Conservation (phyloP, 2,329 filamentous ascomycete species). For the Arthrobotrys sphaeroides region DNA sequence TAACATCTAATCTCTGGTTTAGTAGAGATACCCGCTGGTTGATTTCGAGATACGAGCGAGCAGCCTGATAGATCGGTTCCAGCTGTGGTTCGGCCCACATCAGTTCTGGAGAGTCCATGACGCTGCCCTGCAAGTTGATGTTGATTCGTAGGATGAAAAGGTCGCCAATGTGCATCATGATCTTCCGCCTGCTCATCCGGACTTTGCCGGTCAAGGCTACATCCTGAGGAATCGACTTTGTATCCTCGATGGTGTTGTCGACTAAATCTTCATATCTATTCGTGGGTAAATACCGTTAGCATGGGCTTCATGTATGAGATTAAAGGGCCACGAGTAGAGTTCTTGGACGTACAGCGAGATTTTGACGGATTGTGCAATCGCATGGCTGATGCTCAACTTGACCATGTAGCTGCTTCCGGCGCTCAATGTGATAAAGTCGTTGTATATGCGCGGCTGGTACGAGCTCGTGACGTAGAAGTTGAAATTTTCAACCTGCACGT, state of each 20-base stretch:
- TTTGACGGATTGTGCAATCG: slow-evolving; percentile 93
- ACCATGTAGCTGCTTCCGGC: slow-evolving; percentile 98
- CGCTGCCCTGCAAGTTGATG: slow-evolving; percentile 95
- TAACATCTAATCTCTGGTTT: slow-evolving; percentile 89
- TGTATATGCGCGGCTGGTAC: slow-evolving; percentile 98
- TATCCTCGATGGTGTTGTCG: slow-evolving; percentile 89
- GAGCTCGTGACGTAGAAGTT: slow-evolving; percentile 99
- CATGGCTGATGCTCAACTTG: slow-evolving; percentile 95
- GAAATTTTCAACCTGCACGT: slow-evolving; percentile 95
- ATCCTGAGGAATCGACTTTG: slow-evolving; percentile 90
- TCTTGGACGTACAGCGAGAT: slow-evolving; percentile 29
- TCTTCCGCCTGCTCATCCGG: slow-evolving; percentile 83
- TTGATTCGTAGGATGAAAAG: slow-evolving; percentile 97
- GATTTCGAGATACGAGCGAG: slow-evolving; percentile 96
- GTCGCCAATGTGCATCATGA: slow-evolving; percentile 99
- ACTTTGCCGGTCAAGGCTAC: slow-evolving; percentile 94
- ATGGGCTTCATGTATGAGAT: background rate
- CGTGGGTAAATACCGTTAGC: background rate
- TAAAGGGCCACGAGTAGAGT: background rate
- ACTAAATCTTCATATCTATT: slow-evolving; percentile 81
- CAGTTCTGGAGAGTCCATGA: slow-evolving; percentile 94
- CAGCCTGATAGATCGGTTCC: slow-evolving; percentile 94
- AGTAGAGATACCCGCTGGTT: slow-evolving; percentile 90
- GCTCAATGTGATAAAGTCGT: slow-evolving; percentile 94
- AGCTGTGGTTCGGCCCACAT: slow-evolving; percentile 99